These are phyloP conservation scores for Allium sativum DNA, from an alignment of 106 monocot genomes.

Conservation along the genomic window DNA sequence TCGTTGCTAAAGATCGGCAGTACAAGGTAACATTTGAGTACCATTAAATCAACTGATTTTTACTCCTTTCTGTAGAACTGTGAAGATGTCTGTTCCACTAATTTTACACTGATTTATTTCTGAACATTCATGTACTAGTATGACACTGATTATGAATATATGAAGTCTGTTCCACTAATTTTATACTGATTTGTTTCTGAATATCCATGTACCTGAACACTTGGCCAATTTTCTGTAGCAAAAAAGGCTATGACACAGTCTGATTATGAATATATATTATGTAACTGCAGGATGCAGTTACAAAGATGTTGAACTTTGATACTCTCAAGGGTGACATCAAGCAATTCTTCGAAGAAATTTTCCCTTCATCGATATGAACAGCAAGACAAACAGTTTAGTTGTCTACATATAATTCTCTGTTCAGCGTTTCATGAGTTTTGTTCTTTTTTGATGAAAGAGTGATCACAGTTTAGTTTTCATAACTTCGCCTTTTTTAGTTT, in stretches of 20 bases:
- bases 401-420: too few species aligned
- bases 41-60: not conserved
- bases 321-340: slow-evolving; percentile 32
- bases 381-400: not conserved
- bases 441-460: too few species aligned
- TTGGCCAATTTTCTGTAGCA: not conserved
- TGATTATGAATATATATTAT: not conserved
- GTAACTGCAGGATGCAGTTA: slow-evolving; percentile 37
- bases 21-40: slow-evolving; percentile 35
- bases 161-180: too few species aligned
- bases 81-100: not conserved
- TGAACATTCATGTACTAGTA: not conserved
- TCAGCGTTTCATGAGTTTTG: too few species aligned
- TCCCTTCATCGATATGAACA: slow-evolving; percentile 9
- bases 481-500: too few species aligned
- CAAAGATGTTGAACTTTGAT: slow-evolving; percentile 40
- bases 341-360: slow-evolving; percentile 34
- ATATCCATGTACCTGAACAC: too few species aligned
- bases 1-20: slow-evolving; percentile 55
- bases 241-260: not conserved
- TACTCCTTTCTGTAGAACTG: not conserved
- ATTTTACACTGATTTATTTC: not conserved
- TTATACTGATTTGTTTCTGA: not conserved
- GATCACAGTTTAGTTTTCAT: too few species aligned
- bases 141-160: too few species aligned